Evolutionary conservation across 306 rosid genomes (phyloP).

Genomic region (Castanospermum australe): DNA sequence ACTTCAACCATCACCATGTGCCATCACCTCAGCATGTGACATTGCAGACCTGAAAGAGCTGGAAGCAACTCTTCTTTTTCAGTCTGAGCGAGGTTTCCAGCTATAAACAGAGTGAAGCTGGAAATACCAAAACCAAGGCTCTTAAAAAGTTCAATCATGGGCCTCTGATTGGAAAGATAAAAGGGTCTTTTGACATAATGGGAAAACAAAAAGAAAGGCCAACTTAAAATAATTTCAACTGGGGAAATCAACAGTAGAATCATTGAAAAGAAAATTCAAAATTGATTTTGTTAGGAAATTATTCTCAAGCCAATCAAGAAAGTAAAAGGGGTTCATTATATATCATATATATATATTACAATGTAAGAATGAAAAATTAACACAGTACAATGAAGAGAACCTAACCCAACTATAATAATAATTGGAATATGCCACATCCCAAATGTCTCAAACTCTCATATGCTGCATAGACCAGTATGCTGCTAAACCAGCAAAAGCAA

Average conservation of each 20-base stretch:
- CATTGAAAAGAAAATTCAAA: neutral
- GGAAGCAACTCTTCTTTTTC: conserved; percentile 27
- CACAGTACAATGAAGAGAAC: conserved; percentile 24
- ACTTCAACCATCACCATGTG: no score
- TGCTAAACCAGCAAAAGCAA: conserved; percentile 46
- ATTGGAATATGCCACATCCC: conserved; percentile 34
- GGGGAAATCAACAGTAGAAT: conserved; percentile 28
- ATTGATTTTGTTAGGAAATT: neutral
- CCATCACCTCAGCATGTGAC: conserved; percentile 18
- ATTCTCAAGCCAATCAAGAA: conserved; percentile 22
- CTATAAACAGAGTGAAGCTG: conserved; percentile 23
- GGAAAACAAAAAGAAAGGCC: neutral
- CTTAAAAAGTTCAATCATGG: conserved; percentile 31
- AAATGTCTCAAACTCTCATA: conserved; percentile 37
- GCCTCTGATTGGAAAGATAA: conserved; percentile 35
- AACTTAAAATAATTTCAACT: conserved; percentile 17
- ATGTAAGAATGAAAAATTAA: conserved; percentile 39
- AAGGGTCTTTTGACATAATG: conserved; percentile 2
- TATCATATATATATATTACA: conserved; percentile 24
- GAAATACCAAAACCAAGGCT: conserved; percentile 26
- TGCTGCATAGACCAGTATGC: conserved; percentile 37
- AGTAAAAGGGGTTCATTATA: conserved; percentile 21
- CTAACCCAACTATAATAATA: conserved; percentile 11
- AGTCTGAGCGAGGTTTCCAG: conserved; percentile 5
- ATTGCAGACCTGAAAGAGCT: conserved; percentile 23